A percentile compares a stretch with the other conserved stretches of the same genome.
Conservation (phyloP, 2,329 filamentous ascomycete species). For the Erysiphe pulchra region DNA sequence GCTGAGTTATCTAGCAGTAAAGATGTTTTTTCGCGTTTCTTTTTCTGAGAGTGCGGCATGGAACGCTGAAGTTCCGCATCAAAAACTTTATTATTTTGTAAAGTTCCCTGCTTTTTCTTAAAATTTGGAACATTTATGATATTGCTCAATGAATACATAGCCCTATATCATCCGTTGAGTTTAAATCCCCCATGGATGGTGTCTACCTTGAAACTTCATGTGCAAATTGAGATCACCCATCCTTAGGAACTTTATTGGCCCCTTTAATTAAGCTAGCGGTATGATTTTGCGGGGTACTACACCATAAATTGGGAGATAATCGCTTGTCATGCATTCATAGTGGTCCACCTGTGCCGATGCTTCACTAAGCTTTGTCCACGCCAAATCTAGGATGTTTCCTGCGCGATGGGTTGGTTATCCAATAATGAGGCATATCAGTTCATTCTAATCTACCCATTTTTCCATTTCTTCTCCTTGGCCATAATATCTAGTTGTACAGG, state of each 20-base stretch:
- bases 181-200: not conserved
- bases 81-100: not conserved
- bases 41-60: not conserved
- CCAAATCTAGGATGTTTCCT: too few relatives aligned
- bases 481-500: not conserved
- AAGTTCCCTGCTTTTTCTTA: not conserved
- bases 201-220: not conserved
- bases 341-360: not conserved
- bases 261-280: not conserved
- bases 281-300: not conserved
- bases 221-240: not conserved
- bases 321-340: not conserved
- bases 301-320: not conserved
- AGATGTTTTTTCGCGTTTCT: not conserved
- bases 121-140: not conserved
- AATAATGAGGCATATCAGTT: not conserved
- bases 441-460: not conserved
- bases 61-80: not conserved
- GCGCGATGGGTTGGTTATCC: not conserved
- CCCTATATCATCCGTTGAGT: not conserved
- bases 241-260: not conserved
- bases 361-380: too few relatives aligned
- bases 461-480: not conserved
- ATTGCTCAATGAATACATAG: not conserved
- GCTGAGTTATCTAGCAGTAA: not conserved